These are phyloP conservation scores for Colletotrichum abscissum DNA, from an alignment of 2,329 filamentous ascomycete genomes.

Conservation along the genomic window DNA sequence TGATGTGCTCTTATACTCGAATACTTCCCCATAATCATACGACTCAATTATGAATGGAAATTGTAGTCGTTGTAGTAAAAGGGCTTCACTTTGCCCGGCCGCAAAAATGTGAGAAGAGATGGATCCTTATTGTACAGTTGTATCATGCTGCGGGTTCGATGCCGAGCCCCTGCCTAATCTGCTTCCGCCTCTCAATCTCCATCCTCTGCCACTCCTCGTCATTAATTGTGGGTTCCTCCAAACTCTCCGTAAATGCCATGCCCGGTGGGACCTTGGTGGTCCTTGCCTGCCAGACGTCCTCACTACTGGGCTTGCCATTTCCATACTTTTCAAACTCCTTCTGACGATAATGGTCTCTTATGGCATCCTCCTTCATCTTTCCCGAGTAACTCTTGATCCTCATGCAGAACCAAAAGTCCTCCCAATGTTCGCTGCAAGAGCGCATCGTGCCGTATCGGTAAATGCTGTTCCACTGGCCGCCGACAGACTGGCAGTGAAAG, in stretches of 20 bases:
- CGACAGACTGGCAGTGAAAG: conserved; percentile 92
- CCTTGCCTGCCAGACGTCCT: conserved; percentile 89
- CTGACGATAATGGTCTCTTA: conserved; percentile 75
- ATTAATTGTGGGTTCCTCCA: conserved; percentile 50
- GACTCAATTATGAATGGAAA: too few relatives aligned
- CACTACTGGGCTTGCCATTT: conserved; percentile 75
- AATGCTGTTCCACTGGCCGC: conserved; percentile 90
- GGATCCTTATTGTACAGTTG: not conserved
- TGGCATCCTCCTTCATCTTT: conserved; percentile 67
- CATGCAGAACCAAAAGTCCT: conserved; percentile 99
- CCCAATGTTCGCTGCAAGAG: conserved; percentile 86
- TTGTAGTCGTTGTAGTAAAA: not conserved
- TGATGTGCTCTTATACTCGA: not conserved
- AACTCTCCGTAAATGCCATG: conserved; percentile 55
- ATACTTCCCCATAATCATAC: too few relatives aligned
- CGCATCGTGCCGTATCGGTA: conserved; percentile 87
- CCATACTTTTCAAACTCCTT: conserved; percentile 75
- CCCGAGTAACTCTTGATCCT: conserved; percentile 74
- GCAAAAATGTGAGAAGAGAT: not conserved
- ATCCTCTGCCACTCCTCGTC: conserved; percentile 57
- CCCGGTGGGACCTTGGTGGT: conserved; percentile 66
- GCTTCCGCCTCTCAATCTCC: conserved; percentile 47
- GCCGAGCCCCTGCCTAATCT: conserved; percentile 48
- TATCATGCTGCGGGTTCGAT: conserved; percentile 29
- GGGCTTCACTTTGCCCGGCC: too few relatives aligned